Evolutionary conservation across 306 rosid species (phyloP).

Genomic region (Prinsepia uniflora): DNA sequence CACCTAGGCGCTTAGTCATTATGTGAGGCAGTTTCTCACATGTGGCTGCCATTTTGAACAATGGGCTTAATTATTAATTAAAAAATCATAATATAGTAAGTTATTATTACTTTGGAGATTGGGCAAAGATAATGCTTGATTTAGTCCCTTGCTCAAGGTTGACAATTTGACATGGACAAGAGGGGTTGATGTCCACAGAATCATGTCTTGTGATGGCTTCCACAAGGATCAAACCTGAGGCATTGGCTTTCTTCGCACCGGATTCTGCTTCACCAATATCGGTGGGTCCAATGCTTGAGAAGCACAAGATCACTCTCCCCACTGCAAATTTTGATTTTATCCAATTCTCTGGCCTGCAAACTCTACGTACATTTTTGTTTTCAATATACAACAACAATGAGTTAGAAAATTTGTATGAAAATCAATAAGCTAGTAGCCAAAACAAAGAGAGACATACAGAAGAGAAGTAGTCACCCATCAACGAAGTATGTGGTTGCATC

Average conservation of each 20-base stretch:
- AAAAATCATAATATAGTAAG: too few relatives aligned
- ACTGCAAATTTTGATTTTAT: constrained; percentile 17
- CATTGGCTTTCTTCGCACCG: constrained; percentile 36
- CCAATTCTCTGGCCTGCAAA: constrained; percentile 27
- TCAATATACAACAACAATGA: too few relatives aligned
- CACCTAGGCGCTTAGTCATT: too few relatives aligned
- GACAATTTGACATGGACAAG: constrained; percentile 34
- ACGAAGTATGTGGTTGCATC: constrained; percentile 32
- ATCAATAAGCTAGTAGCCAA: too few relatives aligned
- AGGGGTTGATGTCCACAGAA: constrained; percentile 33
- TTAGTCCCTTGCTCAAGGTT: constrained; percentile 35
- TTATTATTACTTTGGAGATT: constrained; percentile 25
- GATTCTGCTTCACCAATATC: constrained; percentile 20
- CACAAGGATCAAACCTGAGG: constrained; percentile 40
- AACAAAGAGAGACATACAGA: neutral
- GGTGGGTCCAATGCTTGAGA: constrained; percentile 34
- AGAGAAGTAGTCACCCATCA: constrained; percentile 24
- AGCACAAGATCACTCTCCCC: constrained; percentile 41
- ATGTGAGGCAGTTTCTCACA: too few relatives aligned
- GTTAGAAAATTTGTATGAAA: too few relatives aligned
- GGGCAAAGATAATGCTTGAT: constrained; percentile 31
- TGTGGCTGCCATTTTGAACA: too few relatives aligned
- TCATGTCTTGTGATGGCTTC: constrained; percentile 29
- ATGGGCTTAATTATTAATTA: too few relatives aligned
- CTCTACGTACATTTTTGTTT: constrained; percentile 17